Conservation (phyloP, 192 early-diverging fungal genomes). For the Coemansia sp. region DNA sequence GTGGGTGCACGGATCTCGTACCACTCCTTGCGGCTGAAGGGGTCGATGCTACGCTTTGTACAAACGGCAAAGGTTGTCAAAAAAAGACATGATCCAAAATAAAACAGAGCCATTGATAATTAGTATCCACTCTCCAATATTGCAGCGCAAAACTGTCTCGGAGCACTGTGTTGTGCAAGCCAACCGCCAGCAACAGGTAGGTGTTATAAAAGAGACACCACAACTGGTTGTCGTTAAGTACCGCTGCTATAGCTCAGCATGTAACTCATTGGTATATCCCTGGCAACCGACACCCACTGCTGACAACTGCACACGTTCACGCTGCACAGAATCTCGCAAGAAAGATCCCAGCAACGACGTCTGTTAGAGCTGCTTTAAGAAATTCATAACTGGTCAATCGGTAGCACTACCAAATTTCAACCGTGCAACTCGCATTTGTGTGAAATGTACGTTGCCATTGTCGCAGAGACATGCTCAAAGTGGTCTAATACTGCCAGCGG, state of each 20-base stretch:
- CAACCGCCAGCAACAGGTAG: background rate
- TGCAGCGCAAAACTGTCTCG: background rate
- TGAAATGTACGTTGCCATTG: background rate
- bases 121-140: background rate
- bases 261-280: background rate
- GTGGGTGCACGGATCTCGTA: constrained; percentile 99
- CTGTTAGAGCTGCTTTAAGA: background rate
- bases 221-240: background rate
- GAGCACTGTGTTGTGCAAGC: background rate
- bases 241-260: background rate
- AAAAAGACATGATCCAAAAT: background rate
- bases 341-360: background rate
- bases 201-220: too few relatives aligned
- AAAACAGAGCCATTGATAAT: background rate
- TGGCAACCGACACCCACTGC: background rate
- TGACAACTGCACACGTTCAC: background rate
- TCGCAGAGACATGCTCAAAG: background rate
- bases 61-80: background rate
- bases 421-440: background rate
- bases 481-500: background rate
- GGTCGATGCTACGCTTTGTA: constrained; percentile 68
- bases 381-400: background rate
- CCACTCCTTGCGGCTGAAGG: constrained; percentile 99
- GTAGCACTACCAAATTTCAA: background rate
- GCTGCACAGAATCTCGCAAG: background rate